phyloP scores from a whole-genome alignment of 176 grass and related monocot genomes.

The Rhipidocladum racemiflorum region DNA sequence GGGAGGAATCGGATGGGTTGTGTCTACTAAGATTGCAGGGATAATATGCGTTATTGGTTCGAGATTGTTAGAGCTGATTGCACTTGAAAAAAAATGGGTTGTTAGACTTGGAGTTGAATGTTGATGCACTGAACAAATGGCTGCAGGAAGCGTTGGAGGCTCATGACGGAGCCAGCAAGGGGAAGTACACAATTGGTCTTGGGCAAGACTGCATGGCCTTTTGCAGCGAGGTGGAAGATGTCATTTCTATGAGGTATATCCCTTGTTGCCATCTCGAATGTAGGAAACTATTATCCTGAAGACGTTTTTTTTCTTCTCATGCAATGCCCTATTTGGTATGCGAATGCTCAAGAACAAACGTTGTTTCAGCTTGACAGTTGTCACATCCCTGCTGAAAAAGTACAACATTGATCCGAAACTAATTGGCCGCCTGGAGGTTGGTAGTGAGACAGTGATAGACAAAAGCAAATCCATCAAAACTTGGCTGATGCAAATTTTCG shows the following conservation, averaged over 20 bases:
- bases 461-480: conserved; percentile 97
- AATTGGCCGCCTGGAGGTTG: conserved; percentile 77
- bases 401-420: conserved; percentile 64
- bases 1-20: not conserved
- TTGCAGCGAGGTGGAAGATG: conserved; percentile 87
- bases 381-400: conserved; percentile 64
- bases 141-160: conserved; percentile 80
- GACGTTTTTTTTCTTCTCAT: not conserved
- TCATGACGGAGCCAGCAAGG: conserved; percentile 87
- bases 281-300: not conserved
- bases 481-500: conserved; percentile 89
- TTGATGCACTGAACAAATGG: conserved; percentile 9
- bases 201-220: conserved; percentile 98
- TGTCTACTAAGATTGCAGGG: not conserved
- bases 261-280: not conserved
- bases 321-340: not conserved
- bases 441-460: conserved; percentile 86
- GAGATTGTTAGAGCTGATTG: not conserved
- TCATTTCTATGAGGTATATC: conserved; percentile 89
- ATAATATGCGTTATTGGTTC: conserved; percentile 8
- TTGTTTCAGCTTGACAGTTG: conserved; percentile 71
- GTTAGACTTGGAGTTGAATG: not conserved
- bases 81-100: not conserved
- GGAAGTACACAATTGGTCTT: conserved; percentile 94
- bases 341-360: conserved; percentile 28